phyloP scores from a whole-genome alignment of 768 basidiomycete genomes.

The Cystobasidium ongulense region DNA sequence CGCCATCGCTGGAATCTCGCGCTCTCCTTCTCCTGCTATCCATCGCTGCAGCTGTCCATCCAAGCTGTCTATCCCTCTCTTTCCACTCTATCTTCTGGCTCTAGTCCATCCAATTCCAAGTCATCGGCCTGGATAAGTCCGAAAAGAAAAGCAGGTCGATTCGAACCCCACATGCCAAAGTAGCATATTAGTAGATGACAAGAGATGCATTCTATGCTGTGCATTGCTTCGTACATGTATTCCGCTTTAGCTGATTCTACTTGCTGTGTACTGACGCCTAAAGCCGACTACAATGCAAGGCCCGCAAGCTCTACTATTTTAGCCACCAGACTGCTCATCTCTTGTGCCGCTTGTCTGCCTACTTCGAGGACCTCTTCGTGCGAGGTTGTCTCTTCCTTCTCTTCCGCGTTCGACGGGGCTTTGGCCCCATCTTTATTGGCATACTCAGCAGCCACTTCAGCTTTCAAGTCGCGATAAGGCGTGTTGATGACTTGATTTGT shows the following conservation, averaged over 20 bases:
- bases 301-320: conserved; percentile 26
- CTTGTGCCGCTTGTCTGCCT: not conserved
- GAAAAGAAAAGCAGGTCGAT: not conserved
- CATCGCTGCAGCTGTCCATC: not conserved
- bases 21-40: not conserved
- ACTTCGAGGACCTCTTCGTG: conserved; percentile 32
- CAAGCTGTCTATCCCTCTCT: too few species aligned
- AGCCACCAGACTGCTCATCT: conserved; percentile 28
- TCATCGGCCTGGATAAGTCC: too few species aligned
- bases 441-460: conserved; percentile 71
- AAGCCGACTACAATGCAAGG: not conserved
- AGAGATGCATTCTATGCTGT: too few species aligned
- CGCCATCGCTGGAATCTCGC: not conserved
- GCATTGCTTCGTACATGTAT: too few species aligned
- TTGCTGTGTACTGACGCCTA: not conserved
- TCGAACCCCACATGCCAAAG: too few species aligned
- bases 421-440: not conserved
- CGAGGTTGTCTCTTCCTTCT: conserved; percentile 24
- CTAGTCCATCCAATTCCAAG: too few species aligned
- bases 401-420: conserved; percentile 36
- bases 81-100: too few species aligned
- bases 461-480: conserved; percentile 59
- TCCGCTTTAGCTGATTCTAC: too few species aligned
- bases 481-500: conserved; percentile 77
- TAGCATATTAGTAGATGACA: too few species aligned